Percentiles rank a stretch among this genome's conserved stretches.
Conservation (phyloP, 495 filamentous ascomycete genomes). For the Amniculicola lignicola region DNA sequence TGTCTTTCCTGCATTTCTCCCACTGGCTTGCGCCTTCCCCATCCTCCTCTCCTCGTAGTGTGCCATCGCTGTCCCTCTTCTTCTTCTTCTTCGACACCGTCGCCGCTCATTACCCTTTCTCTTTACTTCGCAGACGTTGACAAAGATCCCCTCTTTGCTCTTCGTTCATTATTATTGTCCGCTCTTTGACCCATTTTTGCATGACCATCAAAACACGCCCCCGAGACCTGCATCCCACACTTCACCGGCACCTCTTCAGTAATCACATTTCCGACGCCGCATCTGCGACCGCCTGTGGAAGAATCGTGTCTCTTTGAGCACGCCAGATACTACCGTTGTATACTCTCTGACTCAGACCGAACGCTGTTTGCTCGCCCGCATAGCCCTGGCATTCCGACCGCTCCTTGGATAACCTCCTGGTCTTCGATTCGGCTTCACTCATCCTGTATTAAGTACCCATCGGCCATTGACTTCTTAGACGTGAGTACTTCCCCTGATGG, state of each 20-base stretch:
- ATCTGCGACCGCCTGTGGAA: conserved; percentile 5
- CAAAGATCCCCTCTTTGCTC: conserved; percentile 26
- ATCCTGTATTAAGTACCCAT: conserved; percentile 4
- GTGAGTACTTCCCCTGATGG: background rate
- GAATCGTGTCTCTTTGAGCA: background rate
- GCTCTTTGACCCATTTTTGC: conserved; percentile 32
- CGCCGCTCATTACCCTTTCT: conserved; percentile 30
- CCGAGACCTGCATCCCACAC: conserved; percentile 2
- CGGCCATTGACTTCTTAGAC: conserved; percentile 21
- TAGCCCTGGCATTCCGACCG: background rate
- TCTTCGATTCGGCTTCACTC: conserved; percentile 11
- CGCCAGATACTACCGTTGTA: background rate
- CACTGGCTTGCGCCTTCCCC: conserved; percentile 10
- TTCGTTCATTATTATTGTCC: conserved; percentile 37
- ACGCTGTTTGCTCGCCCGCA: background rate
- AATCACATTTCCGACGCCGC: conserved; percentile 12
- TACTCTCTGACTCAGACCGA: conserved; percentile 3
- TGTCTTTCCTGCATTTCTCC: conserved; percentile 21
- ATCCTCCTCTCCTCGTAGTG: conserved; percentile 9
- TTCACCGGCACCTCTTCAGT: conserved; percentile 2
- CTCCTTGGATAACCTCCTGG: conserved; percentile 8
- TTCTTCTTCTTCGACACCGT: conserved; percentile 15
- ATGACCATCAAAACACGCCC: conserved; percentile 30
- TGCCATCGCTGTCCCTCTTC: conserved; percentile 7
- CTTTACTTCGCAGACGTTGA: conserved; percentile 22